phyloP scores from a whole-genome alignment of 441 rosid genomes.

The Erysimum pusillum region DNA sequence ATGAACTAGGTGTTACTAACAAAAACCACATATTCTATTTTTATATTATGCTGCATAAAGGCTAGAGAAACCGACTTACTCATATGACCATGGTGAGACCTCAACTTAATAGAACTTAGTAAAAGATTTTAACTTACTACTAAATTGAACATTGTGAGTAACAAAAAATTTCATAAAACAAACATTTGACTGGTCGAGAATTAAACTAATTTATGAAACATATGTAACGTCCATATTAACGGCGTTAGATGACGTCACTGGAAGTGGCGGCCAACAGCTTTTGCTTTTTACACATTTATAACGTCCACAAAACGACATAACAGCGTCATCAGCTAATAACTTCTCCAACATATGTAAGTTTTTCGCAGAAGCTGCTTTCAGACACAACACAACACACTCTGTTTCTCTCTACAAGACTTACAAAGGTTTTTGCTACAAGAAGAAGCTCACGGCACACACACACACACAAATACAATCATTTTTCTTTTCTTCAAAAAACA shows the following conservation, averaged over 20 bases:
- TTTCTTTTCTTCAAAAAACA: not conserved
- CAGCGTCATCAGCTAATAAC: conserved; percentile 41
- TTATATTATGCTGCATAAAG: not conserved
- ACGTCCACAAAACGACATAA: conserved; percentile 45
- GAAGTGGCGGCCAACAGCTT: conserved; percentile 27
- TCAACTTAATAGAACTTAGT: not conserved
- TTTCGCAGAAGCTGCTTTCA: conserved; percentile 36
- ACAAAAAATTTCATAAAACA: too few relatives aligned
- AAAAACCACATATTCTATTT: conserved; percentile 13
- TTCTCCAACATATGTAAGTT: conserved; percentile 39
- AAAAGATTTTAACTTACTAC: too few relatives aligned
- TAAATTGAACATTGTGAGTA: too few relatives aligned
- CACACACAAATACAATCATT: not conserved
- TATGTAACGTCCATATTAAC: not conserved
- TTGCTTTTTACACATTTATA: not conserved
- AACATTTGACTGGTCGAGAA: conserved; percentile 18
- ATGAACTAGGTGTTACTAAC: conserved; percentile 28
- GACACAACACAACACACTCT: conserved; percentile 31
- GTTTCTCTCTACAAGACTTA: conserved; percentile 10
- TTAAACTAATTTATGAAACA: not conserved
- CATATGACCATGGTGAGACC: not conserved
- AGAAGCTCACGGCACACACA: conserved; percentile 36
- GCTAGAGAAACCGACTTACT: conserved; percentile 11
- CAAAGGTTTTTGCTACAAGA: not conserved
- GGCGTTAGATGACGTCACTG: conserved; percentile 34